These are phyloP conservation scores for Diaporthe aspalathi DNA, from an alignment of 2,329 filamentous ascomycete species.

Conservation along the genomic window DNA sequence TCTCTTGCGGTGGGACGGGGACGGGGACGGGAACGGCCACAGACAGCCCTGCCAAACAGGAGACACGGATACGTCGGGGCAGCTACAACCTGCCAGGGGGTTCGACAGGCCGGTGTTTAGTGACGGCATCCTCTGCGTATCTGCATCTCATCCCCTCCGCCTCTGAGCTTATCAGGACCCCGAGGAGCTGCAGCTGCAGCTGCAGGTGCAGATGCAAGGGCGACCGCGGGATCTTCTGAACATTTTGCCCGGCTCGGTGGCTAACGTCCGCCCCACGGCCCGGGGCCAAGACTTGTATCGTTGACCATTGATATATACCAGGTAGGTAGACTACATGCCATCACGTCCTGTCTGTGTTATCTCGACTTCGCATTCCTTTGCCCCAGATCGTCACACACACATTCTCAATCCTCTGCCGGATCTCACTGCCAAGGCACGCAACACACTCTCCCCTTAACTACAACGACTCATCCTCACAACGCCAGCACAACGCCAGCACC, in stretches of 20 bases:
- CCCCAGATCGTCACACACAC: neutral
- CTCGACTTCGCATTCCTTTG: neutral
- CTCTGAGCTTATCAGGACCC: neutral
- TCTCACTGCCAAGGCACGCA: neutral
- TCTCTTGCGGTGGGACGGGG: neutral
- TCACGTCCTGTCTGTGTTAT: neutral
- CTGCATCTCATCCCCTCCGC: neutral
- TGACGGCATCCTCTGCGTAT: neutral
- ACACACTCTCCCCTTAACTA: neutral
- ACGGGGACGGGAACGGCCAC: neutral
- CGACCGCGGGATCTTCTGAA: too few species aligned
- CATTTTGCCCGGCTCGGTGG: neutral
- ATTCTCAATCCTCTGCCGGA: neutral
- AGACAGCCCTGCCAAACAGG: slow-evolving; percentile 17
- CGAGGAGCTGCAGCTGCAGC: neutral
- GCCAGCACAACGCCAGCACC: neutral
- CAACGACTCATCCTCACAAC: neutral
- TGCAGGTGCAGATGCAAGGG: neutral
- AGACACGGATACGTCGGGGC: neutral
- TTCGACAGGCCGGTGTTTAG: neutral
- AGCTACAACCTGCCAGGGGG: neutral
- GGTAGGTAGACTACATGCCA: neutral
- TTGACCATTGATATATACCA: neutral
- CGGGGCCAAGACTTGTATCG: neutral
- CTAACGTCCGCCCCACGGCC: neutral